Percentiles rank a stretch among this genome's conserved stretches.
Evolutionary conservation across 768 basidiomycete species (phyloP).

Genomic region (Pulveroboletus ravenelii): DNA sequence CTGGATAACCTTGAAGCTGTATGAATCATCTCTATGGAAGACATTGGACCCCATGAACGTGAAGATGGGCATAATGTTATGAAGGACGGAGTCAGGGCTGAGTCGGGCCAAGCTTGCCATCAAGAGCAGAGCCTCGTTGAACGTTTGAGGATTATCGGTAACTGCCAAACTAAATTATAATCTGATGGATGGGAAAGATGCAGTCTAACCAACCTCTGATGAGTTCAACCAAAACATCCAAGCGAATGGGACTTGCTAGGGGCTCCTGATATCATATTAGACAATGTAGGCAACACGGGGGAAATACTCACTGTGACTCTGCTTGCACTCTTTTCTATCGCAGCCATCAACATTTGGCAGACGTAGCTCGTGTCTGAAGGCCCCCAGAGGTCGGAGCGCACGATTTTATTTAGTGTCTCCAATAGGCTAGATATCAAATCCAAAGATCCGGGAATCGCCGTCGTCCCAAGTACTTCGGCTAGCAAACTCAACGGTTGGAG

Average conservation of each 20-base stretch:
- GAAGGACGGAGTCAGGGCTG: conserved; percentile 85
- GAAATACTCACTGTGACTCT: conserved; percentile 46
- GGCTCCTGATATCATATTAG: conserved; percentile 39
- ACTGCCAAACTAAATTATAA: conserved; percentile 40
- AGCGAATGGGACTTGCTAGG: conserved; percentile 57
- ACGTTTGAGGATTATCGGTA: conserved; percentile 89
- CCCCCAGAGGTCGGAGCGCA: conserved; percentile 49
- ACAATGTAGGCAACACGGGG: neutral
- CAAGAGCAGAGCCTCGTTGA: conserved; percentile 85
- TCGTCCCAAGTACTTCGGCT: conserved; percentile 66
- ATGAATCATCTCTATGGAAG: conserved; percentile 92
- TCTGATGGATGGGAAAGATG: neutral
- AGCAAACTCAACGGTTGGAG: conserved; percentile 53
- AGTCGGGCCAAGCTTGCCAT: conserved; percentile 81
- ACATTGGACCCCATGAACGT: conserved; percentile 99
- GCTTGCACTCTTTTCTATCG: conserved; percentile 61
- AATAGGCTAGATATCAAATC: conserved; percentile 69
- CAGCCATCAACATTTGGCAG: conserved; percentile 81
- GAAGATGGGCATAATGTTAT: conserved; percentile 97
- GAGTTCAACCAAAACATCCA: conserved; percentile 85
- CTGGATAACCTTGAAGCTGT: conserved; percentile 93
- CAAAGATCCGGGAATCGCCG: conserved; percentile 60
- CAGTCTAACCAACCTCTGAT: conserved; percentile 55
- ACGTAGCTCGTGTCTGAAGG: conserved; percentile 70
- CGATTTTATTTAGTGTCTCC: conserved; percentile 63